Conservation (phyloP, 495 filamentous ascomycete species). For the Penicillium pancosmium region DNA sequence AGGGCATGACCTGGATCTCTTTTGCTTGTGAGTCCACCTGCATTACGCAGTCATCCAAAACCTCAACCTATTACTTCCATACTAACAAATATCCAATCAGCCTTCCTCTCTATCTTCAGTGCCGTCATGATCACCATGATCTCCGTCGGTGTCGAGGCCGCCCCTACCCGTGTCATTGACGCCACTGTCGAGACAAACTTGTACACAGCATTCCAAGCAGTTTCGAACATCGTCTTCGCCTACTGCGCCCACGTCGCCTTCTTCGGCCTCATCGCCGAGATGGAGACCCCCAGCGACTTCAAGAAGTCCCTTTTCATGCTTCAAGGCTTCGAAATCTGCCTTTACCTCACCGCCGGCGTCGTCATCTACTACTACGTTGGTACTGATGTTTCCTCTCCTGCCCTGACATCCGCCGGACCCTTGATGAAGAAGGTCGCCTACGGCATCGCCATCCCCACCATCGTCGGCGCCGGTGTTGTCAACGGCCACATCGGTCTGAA, state of each 20-base stretch:
- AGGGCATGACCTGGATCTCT: constrained; percentile 62
- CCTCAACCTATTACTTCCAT: neutral
- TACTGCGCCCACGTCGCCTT: constrained; percentile 70
- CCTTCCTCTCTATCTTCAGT: constrained; percentile 37
- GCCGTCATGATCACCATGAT: constrained; percentile 72
- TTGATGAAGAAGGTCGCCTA: constrained; percentile 74
- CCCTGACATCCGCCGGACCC: constrained; percentile 65
- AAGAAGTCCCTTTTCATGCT: constrained; percentile 67
- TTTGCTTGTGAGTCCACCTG: constrained; percentile 43
- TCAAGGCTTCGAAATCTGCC: constrained; percentile 63
- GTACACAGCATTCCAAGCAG: constrained; percentile 44
- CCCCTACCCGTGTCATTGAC: constrained; percentile 26
- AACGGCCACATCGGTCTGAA: constrained; percentile 64
- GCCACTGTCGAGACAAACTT: constrained; percentile 35
- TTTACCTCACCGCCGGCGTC: constrained; percentile 68
- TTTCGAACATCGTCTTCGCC: constrained; percentile 57
- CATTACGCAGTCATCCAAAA: neutral
- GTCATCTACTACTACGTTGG: constrained; percentile 78
- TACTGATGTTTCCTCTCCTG: constrained; percentile 64
- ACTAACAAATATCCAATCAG: neutral
- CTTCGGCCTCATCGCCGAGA: constrained; percentile 78
- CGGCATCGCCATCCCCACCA: constrained; percentile 75
- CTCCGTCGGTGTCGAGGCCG: constrained; percentile 58
- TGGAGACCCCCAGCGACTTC: constrained; percentile 68
- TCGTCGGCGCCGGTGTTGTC: constrained; percentile 71